phyloP scores from a whole-genome alignment of 2,329 filamentous ascomycete genomes.

The Anthostomella pinea region DNA sequence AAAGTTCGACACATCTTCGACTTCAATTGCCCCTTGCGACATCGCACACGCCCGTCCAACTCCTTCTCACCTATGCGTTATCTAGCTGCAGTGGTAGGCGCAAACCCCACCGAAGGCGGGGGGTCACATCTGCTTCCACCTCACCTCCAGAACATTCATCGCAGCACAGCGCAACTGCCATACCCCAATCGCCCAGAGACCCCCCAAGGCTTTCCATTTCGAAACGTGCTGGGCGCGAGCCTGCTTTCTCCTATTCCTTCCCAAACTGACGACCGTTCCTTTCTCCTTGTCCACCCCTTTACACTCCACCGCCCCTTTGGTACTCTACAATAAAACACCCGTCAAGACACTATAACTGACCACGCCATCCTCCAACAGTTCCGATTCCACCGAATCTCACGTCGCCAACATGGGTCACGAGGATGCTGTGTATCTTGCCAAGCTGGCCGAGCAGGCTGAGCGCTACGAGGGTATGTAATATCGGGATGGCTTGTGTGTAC shows the following conservation, averaged over 20 bases:
- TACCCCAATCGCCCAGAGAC: too few species aligned
- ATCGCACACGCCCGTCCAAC: constrained; percentile 11
- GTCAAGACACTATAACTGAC: constrained; percentile 10
- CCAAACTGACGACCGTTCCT: neutral
- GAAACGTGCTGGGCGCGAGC: too few species aligned
- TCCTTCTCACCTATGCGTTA: constrained; percentile 25
- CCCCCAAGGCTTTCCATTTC: too few species aligned
- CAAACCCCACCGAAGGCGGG: constrained; percentile 36
- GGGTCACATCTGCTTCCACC: constrained; percentile 25
- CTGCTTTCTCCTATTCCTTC: neutral
- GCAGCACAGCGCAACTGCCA: too few species aligned
- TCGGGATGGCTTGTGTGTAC: constrained; percentile 3
- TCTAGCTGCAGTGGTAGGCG: constrained; percentile 29
- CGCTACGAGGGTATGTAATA: constrained; percentile 87
- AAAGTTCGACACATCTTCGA: constrained; percentile 20
- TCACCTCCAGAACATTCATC: constrained; percentile 12
- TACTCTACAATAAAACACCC: constrained; percentile 1
- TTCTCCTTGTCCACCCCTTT: neutral
- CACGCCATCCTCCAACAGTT: constrained; percentile 11
- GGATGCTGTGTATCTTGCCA: constrained; percentile 98
- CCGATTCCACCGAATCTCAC: constrained; percentile 15
- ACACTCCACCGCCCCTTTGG: constrained; percentile 14
- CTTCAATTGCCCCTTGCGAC: constrained; percentile 28
- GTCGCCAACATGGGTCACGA: constrained; percentile 91
- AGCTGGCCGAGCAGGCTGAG: constrained; percentile 99